Base-by-base conservation (phyloP, 306 rosid genomes). In the Trifolium repens region DNA sequence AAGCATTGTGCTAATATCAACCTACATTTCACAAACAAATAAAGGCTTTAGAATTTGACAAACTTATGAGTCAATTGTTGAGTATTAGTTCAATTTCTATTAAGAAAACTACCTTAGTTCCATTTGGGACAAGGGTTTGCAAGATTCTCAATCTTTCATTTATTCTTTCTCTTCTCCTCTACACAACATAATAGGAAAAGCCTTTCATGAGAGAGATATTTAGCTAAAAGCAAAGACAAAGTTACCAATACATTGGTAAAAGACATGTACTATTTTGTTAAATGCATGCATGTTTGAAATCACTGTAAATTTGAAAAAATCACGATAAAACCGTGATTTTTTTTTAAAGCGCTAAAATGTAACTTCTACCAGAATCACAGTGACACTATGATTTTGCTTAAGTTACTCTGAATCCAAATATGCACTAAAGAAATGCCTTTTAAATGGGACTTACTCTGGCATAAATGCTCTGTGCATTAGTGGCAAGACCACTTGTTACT, bases 81-180 rank as follows among this genome's bases (percentile, higher is more conserved):
- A 61, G 58, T 57, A 52, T 50, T 44, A 30, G 32, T 67, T 66
- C 43, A 60, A 63, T 15, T 60, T 19, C 44, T 43, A 58, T 60
- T 34, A n/a, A 47, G 61, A 61, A 58, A 46, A 35, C 47, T 84
- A 87, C 52, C 96, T 91, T 94, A 8, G 97, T 88, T 87, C 98
- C 98, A 63, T 82, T 90, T 1, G 98, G 98, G 84, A 94, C 93
- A 66, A 91, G 90, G 44, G 26, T 88, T 72, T 94, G 97, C 16
- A 91, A 75, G 44, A 88, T 89, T 87, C 67, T 91, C 80, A 94
- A 78, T 80, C 96, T 91, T 81, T 87, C 96, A 74, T 91, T 94
- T 71, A 91, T 94, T 81, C 96, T 88, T 78, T 89, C 91, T 78
- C 98, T 94, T 90, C 98, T 86, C 79, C 72, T 91, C 98, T 94